Percentiles rank a stretch among this genome's conserved stretches.
Conservation (phyloP, 371 early-diverging fungal species). For the Mortierella polycephala region DNA sequence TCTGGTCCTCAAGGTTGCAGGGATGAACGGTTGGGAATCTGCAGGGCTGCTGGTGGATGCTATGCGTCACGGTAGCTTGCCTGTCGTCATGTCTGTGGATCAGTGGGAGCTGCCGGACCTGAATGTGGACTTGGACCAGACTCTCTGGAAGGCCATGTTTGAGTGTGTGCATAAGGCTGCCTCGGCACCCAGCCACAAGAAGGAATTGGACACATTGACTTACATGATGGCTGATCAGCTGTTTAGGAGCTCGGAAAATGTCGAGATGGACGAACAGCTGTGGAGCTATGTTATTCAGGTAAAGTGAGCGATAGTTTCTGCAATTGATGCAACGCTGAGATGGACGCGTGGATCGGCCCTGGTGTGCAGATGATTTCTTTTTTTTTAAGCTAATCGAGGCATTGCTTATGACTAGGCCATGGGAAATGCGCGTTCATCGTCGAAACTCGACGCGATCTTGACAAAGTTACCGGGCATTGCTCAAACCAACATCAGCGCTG, state of each 20-base stretch:
- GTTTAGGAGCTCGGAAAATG: conserved; percentile 6
- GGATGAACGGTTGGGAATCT: conserved; percentile 22
- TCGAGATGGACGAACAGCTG: conserved; percentile 41
- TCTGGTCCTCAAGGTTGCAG: conserved; percentile 34
- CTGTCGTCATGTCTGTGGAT: conserved; percentile 39
- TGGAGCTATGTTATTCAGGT: conserved; percentile 47
- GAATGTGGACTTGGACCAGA: conserved; percentile 27
- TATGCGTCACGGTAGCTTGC: conserved; percentile 47
- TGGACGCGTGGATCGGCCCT: no score
- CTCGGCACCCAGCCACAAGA: neutral
- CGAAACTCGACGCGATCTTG: conserved; percentile 12
- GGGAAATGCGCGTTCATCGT: conserved; percentile 24
- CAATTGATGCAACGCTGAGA: neutral
- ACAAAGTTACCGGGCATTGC: conserved; percentile 14
- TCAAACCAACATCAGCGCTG: conserved; percentile 9
- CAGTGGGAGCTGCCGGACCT: conserved; percentile 50
- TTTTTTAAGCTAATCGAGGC: neutral
- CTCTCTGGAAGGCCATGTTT: conserved; percentile 45
- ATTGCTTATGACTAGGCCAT: conserved; percentile 17
- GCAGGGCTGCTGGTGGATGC: conserved; percentile 36
- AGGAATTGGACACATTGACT: conserved; percentile 21
- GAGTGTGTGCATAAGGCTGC: conserved; percentile 26
- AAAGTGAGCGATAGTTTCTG: neutral
- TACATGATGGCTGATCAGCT: conserved; percentile 50
- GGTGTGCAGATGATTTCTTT: neutral